These are phyloP conservation scores for Testicularia cyperi DNA, from an alignment of 1,284 basidiomycete genomes.

Conservation along the genomic window DNA sequence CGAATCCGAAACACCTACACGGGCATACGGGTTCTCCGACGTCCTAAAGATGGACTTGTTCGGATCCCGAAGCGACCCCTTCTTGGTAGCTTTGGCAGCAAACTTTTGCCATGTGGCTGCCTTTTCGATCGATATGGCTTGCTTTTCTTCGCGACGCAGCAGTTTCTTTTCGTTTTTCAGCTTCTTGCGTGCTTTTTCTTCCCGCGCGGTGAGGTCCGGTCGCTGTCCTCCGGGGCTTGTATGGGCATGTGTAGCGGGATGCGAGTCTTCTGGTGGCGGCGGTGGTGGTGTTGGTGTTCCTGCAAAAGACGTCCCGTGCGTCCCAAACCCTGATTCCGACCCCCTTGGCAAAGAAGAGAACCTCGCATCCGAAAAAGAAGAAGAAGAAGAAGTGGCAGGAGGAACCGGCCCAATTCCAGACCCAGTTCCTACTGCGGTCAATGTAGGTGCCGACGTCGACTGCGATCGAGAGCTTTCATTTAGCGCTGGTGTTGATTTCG, in stretches of 20 bases:
- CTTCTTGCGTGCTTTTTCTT: conserved; percentile 61
- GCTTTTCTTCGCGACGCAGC: conserved; percentile 79
- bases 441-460: too few species aligned
- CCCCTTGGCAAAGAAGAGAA: too few species aligned
- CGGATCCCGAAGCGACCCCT: conserved; percentile 68
- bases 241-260: conserved; percentile 63
- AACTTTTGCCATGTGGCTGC: conserved; percentile 96
- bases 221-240: conserved; percentile 59
- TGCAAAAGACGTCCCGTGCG: too few species aligned
- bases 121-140: conserved; percentile 83
- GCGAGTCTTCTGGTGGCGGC: conserved; percentile 61
- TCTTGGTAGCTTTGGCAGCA: conserved; percentile 70
- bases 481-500: neutral
- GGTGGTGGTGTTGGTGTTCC: conserved; percentile 2
- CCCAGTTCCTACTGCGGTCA: too few species aligned
- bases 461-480: too few species aligned
- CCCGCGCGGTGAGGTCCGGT: conserved; percentile 9
- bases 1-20: conserved; percentile 65
- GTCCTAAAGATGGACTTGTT: conserved; percentile 85
- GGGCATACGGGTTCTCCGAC: conserved; percentile 85
- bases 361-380: too few species aligned
- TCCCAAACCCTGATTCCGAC: too few species aligned
- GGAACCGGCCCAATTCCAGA: too few species aligned
- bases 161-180: conserved; percentile 95
- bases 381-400: neutral